These are phyloP conservation scores for Kwoniella sp. DNA, from an alignment of 768 basidiomycete species.

Conservation along the genomic window DNA sequence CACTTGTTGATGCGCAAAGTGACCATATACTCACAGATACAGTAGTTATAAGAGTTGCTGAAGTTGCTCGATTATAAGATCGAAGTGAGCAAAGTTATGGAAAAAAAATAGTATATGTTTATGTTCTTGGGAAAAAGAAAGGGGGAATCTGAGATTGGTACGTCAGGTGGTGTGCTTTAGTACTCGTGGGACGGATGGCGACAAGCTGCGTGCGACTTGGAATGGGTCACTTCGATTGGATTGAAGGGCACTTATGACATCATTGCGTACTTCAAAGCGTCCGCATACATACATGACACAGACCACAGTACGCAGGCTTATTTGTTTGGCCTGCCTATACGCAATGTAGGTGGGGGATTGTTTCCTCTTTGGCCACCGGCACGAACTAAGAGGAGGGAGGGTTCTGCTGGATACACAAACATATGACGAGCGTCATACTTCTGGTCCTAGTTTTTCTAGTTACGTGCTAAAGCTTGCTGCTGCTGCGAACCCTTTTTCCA, in stretches of 20 bases:
- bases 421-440: constrained; percentile 3
- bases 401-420: background rate
- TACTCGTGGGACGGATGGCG: constrained; percentile 6
- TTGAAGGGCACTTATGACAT: background rate
- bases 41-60: constrained; percentile 11
- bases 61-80: constrained; percentile 10
- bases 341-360: no score
- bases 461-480: background rate
- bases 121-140: background rate
- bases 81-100: background rate
- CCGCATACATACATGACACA: background rate
- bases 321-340: background rate
- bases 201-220: background rate
- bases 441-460: background rate
- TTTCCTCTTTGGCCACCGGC: background rate
- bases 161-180: background rate
- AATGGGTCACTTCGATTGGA: constrained; percentile 2
- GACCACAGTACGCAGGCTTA: background rate
- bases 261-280: background rate
- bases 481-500: background rate
- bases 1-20: no score
- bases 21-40: constrained; percentile 17
- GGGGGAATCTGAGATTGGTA: background rate
- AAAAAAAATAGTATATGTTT: background rate
- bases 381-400: background rate